Evolutionary conservation across 1,284 basidiomycete species (phyloP), one percentile per base, ranked within the genome.

Genomic region (Marasmius fiardii): DNA sequence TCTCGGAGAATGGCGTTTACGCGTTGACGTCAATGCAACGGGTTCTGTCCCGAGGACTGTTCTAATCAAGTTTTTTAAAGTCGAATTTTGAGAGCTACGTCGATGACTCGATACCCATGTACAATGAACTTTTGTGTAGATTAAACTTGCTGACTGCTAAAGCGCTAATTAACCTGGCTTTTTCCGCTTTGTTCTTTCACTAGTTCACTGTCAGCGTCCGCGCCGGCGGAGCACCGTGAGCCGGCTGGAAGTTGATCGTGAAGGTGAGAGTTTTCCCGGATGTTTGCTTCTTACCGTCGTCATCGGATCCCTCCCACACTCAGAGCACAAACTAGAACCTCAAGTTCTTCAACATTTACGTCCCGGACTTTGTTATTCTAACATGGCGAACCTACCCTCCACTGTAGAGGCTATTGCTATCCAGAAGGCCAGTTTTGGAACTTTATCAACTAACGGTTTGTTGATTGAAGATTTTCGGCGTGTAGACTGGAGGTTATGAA

Each of bases 401-500:
- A 81, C 72, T 7, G 72, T 83, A 43, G 71, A 83, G n/a, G 84
- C 82, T 4, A 80, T 88, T 53, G 79, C 77, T 20, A 84, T 88
- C 65, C 67, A 77, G 18, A 67, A 75, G 66, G 77, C 73, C 21
- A 24, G 16, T 16, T 18, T 4, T n/a, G 6, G 35, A 37, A 35
- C 11, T 7, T 6, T 12, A 16, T 18, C 8, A 11, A 16, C 31
- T 14, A 24, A 16, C n/a, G 26, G 8, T 4, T n/a, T 35, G n/a
- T 6, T 28, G 28, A 56, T n/a, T 26, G 14, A 39, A 20, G 10
- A 6, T 12, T 28, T 49, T 18, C 23, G 14, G 47, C 43, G 24
- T 47, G 2, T 49, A 78, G 77, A 78, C 71, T 21, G 95, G 95
- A 21, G 91, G 85, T 3, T 73, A 89, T 23, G 93, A 96, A 55